These are phyloP conservation scores for Fomitopsis pinicola DNA, from an alignment of 1,284 basidiomycete genomes.

Conservation along the genomic window DNA sequence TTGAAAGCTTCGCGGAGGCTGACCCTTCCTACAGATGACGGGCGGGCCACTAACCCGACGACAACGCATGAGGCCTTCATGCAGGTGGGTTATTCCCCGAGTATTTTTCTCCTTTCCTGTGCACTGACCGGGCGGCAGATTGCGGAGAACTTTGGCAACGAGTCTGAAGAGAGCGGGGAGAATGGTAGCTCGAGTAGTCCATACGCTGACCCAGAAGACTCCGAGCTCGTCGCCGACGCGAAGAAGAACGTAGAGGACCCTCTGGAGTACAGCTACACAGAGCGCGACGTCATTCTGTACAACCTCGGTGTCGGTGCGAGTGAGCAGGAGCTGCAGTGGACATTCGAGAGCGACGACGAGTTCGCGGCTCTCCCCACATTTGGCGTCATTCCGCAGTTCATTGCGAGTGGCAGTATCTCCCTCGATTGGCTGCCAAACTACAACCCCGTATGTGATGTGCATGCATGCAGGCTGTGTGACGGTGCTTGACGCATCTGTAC, in stretches of 20 bases:
- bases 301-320: slow-evolving; percentile 96
- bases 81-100: slow-evolving; percentile 38
- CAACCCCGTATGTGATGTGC: slow-evolving; percentile 64
- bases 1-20: neutral
- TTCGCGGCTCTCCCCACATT: slow-evolving; percentile 92
- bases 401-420: slow-evolving; percentile 55
- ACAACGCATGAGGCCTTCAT: slow-evolving; percentile 71
- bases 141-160: slow-evolving; percentile 80
- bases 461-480: neutral
- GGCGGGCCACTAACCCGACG: slow-evolving; percentile 73
- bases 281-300: slow-evolving; percentile 93
- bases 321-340: slow-evolving; percentile 88
- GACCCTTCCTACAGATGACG: slow-evolving; percentile 49
- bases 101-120: neutral
- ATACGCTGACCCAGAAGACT: slow-evolving; percentile 82
- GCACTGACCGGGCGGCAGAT: slow-evolving; percentile 37
- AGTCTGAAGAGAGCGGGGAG: slow-evolving; percentile 28
- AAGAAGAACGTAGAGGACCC: slow-evolving; percentile 63
- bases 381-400: slow-evolving; percentile 94
- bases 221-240: slow-evolving; percentile 77
- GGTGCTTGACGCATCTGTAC: neutral
- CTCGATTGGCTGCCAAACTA: slow-evolving; percentile 93
- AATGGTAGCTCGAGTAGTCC: slow-evolving; percentile 33
- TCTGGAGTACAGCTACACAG: slow-evolving; percentile 71
- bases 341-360: slow-evolving; percentile 85